Base-by-base conservation (phyloP, 257 asterid genomes). In the Solanum pennellii region DNA sequence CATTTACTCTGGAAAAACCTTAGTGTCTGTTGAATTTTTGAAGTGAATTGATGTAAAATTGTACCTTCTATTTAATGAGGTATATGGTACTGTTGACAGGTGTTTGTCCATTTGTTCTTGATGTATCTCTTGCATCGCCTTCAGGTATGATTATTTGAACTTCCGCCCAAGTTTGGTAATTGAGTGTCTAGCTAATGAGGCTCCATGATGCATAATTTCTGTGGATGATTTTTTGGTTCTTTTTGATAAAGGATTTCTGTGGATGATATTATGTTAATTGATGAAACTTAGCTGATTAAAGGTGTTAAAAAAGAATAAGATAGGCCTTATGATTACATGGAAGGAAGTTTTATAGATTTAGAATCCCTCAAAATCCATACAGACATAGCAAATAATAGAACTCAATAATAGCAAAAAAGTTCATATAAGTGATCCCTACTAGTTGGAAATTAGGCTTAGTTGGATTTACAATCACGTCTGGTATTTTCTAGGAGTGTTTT, bases 51-150 rank as follows among this genome's bases (percentile, higher is more conserved):
- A 49, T 82, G 42, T 79, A 27, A 44, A 27, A 45, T 79, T 79
- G 41, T 79, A 45, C 65, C 42, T 44, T 0, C 42, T 27, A 45
- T 27, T 45, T 79, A 79, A 79, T 45, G 84, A 79, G 69, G 52
- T 72, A 33, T 73, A 71, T 86, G 73, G 33, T 72, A 35, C 29
- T 82, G 69, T 87, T 92, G 90, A 87, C 98, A 97, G 99, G 99
- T 97, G 75, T 97, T 96, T 90, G 98, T 97, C 90, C 99, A 97
- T 91, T 97, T 97, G 91, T 97, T 97, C 94, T 92, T 97, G 97
- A 97, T 97, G 99, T 92, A 95, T 94, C 97, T 97, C 89, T 91
- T 97, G 94, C 99, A 97, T 91, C 98, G 93, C 87, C 99, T 97
- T 91, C 99, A 97, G 99, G 99, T 97, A 95, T 86, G 86, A 23